Percentiles rank a stretch among this genome's conserved stretches.
phyloP scores from a whole-genome alignment of 352 stramenopile species.

The Globisporangium okanoganense region DNA sequence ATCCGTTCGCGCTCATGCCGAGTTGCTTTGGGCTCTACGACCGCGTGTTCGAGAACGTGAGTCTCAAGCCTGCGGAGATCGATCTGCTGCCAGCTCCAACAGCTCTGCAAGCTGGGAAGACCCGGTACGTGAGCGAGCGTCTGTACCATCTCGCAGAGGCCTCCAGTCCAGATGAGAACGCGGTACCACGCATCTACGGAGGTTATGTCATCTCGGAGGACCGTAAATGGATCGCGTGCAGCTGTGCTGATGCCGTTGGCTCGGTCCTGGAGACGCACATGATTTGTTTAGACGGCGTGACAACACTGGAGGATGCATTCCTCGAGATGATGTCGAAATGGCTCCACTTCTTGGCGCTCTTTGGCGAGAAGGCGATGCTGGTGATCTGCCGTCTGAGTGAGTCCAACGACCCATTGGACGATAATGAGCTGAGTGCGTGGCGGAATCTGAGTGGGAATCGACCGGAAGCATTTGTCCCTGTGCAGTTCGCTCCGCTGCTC shows the following conservation, averaged over 20 bases:
- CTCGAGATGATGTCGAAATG: constrained; percentile 43
- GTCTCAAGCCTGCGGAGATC: constrained; percentile 31
- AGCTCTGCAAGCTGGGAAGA: constrained; percentile 7
- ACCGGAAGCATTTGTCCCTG: constrained; percentile 28
- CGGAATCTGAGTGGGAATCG: constrained; percentile 28
- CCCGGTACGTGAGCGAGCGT: constrained; percentile 52
- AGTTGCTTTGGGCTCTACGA: constrained; percentile 66
- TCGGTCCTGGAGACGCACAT: constrained; percentile 56
- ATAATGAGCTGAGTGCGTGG: constrained; percentile 39
- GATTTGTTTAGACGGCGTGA: constrained; percentile 24
- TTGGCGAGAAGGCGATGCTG: constrained; percentile 43
- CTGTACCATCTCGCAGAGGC: constrained; percentile 51
- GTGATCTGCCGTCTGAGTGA: constrained; percentile 37
- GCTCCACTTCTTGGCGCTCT: constrained; percentile 53
- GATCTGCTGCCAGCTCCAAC: neutral
- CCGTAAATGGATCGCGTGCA: constrained; percentile 52
- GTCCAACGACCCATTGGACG: constrained; percentile 17
- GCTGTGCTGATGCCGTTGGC: constrained; percentile 51
- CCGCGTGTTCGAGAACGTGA: constrained; percentile 55
- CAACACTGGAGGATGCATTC: constrained; percentile 20
- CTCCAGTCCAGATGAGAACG: constrained; percentile 3
- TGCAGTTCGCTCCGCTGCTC: constrained; percentile 30
- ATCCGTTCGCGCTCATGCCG: constrained; percentile 50
- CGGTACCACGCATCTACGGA: constrained; percentile 36
- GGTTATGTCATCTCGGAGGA: constrained; percentile 55